Percentiles rank a stretch among this genome's conserved stretches.
Conservation (phyloP, 2,329 filamentous ascomycete genomes). For the Ambrosiella cleistominuta region DNA sequence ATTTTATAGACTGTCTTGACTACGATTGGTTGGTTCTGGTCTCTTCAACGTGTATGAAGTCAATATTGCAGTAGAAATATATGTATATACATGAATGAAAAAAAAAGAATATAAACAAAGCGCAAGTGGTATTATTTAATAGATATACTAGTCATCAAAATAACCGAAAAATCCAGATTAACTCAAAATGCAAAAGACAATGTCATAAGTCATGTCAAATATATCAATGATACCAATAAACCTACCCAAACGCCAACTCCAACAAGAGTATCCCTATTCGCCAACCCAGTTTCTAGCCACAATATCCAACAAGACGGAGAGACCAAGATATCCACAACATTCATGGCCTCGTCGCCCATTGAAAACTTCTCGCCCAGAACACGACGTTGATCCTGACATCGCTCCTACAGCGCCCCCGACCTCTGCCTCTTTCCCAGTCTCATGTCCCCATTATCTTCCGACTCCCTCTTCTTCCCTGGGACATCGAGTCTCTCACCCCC, state of each 20-base stretch:
- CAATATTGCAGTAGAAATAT: no score
- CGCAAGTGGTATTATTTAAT: background rate
- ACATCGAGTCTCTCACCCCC: background rate
- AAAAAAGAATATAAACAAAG: background rate
- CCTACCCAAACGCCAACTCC: no score
- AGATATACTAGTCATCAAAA: background rate
- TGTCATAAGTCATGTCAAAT: no score
- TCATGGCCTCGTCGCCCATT: no score
- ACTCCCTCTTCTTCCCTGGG: background rate
- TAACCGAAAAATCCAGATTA: background rate
- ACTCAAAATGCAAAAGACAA: background rate
- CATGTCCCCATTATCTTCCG: background rate
- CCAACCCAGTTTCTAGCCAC: no score
- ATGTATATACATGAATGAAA: background rate
- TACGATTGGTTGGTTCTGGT: background rate
- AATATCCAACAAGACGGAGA: no score
- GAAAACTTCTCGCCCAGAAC: no score
- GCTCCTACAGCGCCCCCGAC: background rate
- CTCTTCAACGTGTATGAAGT: background rate
- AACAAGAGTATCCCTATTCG: no score
- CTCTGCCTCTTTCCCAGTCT: background rate
- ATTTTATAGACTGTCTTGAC: background rate
- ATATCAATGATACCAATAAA: no score
- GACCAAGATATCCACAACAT: no score
- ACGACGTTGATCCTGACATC: no score